Evolutionary conservation across 177 flowering plant genomes (phyloP).

Genomic region (Vitis hybrid): DNA sequence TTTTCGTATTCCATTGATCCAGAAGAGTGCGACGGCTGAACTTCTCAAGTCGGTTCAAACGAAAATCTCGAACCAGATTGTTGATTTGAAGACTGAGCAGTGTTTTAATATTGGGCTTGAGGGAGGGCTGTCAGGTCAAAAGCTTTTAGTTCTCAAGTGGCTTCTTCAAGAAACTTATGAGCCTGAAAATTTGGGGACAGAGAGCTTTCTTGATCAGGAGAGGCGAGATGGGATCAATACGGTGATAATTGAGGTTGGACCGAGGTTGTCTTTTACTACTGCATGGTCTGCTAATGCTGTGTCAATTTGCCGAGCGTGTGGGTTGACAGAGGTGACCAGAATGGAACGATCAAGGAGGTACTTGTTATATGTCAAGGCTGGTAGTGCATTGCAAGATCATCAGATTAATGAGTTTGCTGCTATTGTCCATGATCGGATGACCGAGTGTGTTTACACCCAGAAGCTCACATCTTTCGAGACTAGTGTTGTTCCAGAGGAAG

Average conservation of each 20-base stretch:
- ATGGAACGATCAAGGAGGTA: slow-evolving; percentile 88
- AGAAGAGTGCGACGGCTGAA: slow-evolving; percentile 64
- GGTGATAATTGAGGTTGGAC: slow-evolving; percentile 81
- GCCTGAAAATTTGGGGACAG: slow-evolving; percentile 65
- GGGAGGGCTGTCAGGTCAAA: slow-evolving; percentile 50
- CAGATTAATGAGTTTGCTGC: slow-evolving; percentile 67
- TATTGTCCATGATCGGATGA: slow-evolving; percentile 89
- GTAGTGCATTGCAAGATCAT: slow-evolving; percentile 34
- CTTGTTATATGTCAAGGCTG: slow-evolving; percentile 44
- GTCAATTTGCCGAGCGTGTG: slow-evolving; percentile 78
- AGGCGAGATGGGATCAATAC: slow-evolving; percentile 25
- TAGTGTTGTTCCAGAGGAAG: slow-evolving; percentile 8
- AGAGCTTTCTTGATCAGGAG: slow-evolving; percentile 66
- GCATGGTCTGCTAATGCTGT: slow-evolving; percentile 98
- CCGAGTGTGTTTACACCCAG: slow-evolving; percentile 69
- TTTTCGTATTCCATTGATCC: slow-evolving; percentile 64
- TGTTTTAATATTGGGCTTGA: slow-evolving; percentile 72
- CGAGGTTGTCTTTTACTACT: slow-evolving; percentile 83
- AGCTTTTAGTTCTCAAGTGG: slow-evolving; percentile 62
- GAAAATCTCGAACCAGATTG: slow-evolving; percentile 56
- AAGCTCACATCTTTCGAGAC: slow-evolving; percentile 70
- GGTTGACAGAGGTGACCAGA: slow-evolving; percentile 66
- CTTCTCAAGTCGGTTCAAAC: slow-evolving; percentile 63
- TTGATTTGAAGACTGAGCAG: slow-evolving; percentile 78
- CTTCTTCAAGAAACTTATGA: slow-evolving; percentile 77